These are phyloP conservation scores for Porphyridium purpureum DNA, from an alignment of 23 red algal species.

Conservation along the genomic window DNA sequence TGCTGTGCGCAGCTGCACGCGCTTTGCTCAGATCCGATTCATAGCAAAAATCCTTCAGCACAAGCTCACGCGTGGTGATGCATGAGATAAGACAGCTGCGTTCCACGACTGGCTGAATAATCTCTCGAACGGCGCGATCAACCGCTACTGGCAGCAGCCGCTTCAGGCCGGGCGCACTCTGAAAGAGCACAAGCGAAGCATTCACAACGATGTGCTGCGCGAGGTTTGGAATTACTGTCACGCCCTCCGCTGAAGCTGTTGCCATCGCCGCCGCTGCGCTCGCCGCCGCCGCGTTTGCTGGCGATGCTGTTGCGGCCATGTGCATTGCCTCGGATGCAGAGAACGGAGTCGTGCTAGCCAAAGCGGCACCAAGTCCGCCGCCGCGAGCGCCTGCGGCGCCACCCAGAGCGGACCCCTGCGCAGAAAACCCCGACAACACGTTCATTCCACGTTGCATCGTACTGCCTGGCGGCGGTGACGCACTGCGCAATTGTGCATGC, in stretches of 20 bases:
- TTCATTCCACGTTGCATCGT: no score
- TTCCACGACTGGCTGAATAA: conserved; percentile 90
- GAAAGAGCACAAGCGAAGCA: conserved; percentile 46
- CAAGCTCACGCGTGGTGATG: conserved; percentile 85
- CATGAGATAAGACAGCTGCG: conserved; percentile 62
- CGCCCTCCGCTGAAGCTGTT: conserved; percentile 29
- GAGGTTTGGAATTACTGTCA: conserved; percentile 64
- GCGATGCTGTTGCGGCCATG: conserved; percentile 22
- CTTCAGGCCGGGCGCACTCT: conserved; percentile 56
- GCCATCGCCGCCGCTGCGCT: conserved; percentile 12
- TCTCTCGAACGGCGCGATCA: conserved; percentile 87
- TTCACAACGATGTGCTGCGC: conserved; percentile 47
- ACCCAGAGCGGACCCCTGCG: background rate
- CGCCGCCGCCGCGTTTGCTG: conserved; percentile 5
- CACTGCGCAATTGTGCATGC: no score
- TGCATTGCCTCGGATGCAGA: conserved; percentile 17
- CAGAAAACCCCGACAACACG: background rate
- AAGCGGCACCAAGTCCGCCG: background rate
- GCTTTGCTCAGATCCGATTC: conserved; percentile 26
- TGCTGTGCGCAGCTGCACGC: conserved; percentile 43
- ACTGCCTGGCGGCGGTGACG: no score
- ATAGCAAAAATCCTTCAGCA: conserved; percentile 75
- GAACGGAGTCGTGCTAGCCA: background rate
- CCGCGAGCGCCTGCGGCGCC: background rate
- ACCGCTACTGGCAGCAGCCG: conserved; percentile 54